Conservation (phyloP, 2,329 filamentous ascomycete species). For the Acarospora socialis region DNA sequence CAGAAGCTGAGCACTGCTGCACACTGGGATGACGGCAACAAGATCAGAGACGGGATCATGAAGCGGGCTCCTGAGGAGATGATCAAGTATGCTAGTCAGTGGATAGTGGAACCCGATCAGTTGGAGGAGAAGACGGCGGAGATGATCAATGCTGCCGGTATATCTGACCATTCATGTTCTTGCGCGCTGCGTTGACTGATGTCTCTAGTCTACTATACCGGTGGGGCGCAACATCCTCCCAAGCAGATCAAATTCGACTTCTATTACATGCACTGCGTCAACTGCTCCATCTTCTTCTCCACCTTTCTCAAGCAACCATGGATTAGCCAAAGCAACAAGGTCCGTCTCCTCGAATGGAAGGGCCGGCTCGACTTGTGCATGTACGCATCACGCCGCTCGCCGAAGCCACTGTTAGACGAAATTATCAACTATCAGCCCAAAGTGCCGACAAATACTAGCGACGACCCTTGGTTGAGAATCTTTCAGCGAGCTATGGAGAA, state of each 20-base stretch:
- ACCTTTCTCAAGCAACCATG: conserved; percentile 47
- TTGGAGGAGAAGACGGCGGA: conserved; percentile 44
- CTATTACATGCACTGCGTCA: conserved; percentile 67
- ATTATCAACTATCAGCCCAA: conserved; percentile 47
- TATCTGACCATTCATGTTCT: conserved; percentile 23
- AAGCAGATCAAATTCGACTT: conserved; percentile 70
- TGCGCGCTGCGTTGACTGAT: conserved; percentile 18
- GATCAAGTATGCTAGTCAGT: conserved; percentile 45
- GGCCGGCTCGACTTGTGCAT: conserved; percentile 58
- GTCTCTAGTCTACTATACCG: conserved; percentile 38
- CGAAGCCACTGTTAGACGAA: conserved; percentile 44
- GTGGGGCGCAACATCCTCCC: conserved; percentile 46
- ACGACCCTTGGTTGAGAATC: conserved; percentile 30
- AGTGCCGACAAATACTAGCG: conserved; percentile 16
- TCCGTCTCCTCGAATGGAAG: conserved; percentile 68
- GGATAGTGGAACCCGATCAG: conserved; percentile 34
- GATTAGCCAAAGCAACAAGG: conserved; percentile 46
- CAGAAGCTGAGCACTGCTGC: conserved; percentile 42
- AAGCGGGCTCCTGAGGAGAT: conserved; percentile 49
- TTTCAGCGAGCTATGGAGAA: conserved; percentile 32
- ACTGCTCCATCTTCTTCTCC: conserved; percentile 58
- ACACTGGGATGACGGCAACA: conserved; percentile 42
- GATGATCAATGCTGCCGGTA: conserved; percentile 54
- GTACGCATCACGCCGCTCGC: conserved; percentile 55
- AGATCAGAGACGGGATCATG: conserved; percentile 56